Evolutionary conservation across 2,329 filamentous ascomycete species (phyloP).

Genomic region (Fusarium sp.): DNA sequence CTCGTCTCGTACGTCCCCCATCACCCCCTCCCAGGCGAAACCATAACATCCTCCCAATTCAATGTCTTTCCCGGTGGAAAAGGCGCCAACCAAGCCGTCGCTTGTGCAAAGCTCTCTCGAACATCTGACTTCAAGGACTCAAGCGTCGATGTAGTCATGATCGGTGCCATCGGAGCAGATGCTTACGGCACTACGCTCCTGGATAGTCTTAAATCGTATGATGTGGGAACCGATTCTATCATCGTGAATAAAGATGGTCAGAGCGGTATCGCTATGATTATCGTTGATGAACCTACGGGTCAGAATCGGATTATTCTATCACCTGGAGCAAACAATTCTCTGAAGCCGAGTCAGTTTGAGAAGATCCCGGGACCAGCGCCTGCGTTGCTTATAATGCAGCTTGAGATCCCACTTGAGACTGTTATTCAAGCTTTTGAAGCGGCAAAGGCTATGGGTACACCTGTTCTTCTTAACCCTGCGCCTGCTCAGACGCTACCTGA

Average conservation of each 20-base stretch:
- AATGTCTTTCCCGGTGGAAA: slow-evolving; percentile 88
- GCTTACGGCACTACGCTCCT: slow-evolving; percentile 70
- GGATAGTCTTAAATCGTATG: slow-evolving; percentile 67
- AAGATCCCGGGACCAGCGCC: slow-evolving; percentile 55
- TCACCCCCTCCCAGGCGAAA: slow-evolving; percentile 86
- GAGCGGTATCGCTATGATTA: slow-evolving; percentile 75
- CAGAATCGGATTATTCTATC: slow-evolving; percentile 82
- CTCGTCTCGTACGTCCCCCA: slow-evolving; percentile 90
- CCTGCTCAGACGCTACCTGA: slow-evolving; percentile 76
- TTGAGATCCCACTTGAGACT: slow-evolving; percentile 76
- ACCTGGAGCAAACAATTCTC: slow-evolving; percentile 74
- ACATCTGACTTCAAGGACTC: slow-evolving; percentile 52
- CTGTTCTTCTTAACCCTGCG: slow-evolving; percentile 86
- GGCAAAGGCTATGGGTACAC: slow-evolving; percentile 60
- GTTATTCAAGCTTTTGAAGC: slow-evolving; percentile 69
- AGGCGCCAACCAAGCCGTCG: slow-evolving; percentile 94
- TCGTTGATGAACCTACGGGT: slow-evolving; percentile 78
- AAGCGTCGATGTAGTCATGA: slow-evolving; percentile 68
- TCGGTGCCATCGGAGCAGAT: slow-evolving; percentile 79
- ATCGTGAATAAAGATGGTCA: slow-evolving; percentile 53
- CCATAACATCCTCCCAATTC: slow-evolving; percentile 82
- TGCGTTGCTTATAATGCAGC: slow-evolving; percentile 77
- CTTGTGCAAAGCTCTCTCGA: slow-evolving; percentile 83
- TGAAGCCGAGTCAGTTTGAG: slow-evolving; percentile 53
- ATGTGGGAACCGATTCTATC: slow-evolving; percentile 70